phyloP scores from a whole-genome alignment of 768 basidiomycete genomes.

The Kondoa subrosea region DNA sequence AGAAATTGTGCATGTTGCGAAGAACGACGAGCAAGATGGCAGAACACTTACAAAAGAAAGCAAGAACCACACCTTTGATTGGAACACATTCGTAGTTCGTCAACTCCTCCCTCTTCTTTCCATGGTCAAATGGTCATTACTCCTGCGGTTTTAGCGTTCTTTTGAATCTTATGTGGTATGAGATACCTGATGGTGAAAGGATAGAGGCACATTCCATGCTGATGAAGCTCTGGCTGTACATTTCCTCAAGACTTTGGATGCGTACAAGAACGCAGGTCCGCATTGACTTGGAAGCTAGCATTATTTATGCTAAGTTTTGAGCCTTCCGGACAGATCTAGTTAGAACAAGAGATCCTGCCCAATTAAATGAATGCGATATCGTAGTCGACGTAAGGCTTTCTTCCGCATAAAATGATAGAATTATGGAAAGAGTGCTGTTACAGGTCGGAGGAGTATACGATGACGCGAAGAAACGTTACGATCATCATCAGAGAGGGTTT shows the following conservation, averaged over 20 bases:
- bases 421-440: constrained; percentile 28
- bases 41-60: neutral
- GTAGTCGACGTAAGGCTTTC: constrained; percentile 51
- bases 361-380: constrained; percentile 68
- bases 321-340: constrained; percentile 45
- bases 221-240: constrained; percentile 92
- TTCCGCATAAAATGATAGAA: neutral
- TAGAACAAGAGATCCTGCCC: constrained; percentile 53
- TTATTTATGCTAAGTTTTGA: too few species aligned
- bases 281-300: too few species aligned
- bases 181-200: neutral
- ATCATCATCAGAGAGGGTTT: constrained; percentile 94
- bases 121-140: neutral
- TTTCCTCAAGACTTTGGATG: constrained; percentile 57
- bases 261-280: constrained; percentile 59
- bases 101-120: neutral
- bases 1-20: neutral
- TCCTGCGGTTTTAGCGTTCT: neutral
- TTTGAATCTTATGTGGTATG: neutral
- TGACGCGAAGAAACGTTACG: constrained; percentile 56
- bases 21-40: neutral
- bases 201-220: constrained; percentile 72
- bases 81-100: neutral
- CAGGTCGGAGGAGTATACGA: constrained; percentile 72
- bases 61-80: neutral